Base-by-base conservation (phyloP, 1,284 basidiomycete species). In the Melampsora occidentalis region DNA sequence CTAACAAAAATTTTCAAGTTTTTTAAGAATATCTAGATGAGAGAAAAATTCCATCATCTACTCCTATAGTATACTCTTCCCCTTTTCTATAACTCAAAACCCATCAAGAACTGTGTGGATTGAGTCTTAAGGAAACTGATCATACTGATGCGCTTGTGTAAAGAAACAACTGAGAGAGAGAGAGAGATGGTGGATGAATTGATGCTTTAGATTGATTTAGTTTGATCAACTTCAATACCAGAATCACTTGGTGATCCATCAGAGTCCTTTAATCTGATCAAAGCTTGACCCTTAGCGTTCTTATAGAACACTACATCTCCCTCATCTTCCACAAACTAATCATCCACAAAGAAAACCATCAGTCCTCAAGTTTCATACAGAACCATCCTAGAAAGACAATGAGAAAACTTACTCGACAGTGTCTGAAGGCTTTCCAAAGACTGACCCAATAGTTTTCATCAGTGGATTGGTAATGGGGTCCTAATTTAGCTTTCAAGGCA, bases 241-340 rank as follows among this genome's bases (percentile, higher is more conserved):
- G 78, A 79, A 71, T 81, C 81, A n/a, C 80, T 80, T 31, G 49
- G 59, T 25, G 49, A 66, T 22, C 39, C 78, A 18, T 78, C 85
- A 77, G 90, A 90, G 9, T 35, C 59, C 65, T 85, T 84, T 80
- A 88, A 88, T 79, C 59, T 51, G 12, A 65, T 48, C 39, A 61
- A 31, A 69, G 93, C 91, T 76, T 95, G 84, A 79, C 94, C 94
- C 51, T 86, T 80, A 4, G 90, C 87, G 81, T 97, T 92, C 87
- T 94, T 94, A 89, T 90, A 97, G 86, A 97, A 97, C 76, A 94
- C 83, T 78, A 97, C 88, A 81, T 93, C 89, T 73, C 92, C 93
- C 81, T 92, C 90, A 82, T 97, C 93, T 84, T 97, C 94, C 71
- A 97, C 90, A 83, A 93, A 96, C 89, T 89, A 76, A 5, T 25